phyloP scores from a whole-genome alignment of 2,329 filamentous ascomycete species.

The Akanthomyces muscarius region DNA sequence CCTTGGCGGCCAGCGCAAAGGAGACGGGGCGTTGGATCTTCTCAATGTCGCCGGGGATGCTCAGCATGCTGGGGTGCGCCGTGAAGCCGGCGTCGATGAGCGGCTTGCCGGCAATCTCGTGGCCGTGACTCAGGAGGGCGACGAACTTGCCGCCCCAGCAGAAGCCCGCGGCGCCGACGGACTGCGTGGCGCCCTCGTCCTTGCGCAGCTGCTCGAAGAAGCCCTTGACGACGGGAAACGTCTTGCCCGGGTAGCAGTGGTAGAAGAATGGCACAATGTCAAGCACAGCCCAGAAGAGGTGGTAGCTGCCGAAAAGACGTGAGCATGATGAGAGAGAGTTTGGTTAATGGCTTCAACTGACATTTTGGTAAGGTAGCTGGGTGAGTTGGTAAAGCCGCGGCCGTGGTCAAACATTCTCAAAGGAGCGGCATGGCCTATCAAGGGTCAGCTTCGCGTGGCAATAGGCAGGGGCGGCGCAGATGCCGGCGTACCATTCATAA shows the following conservation, averaged over 20 bases:
- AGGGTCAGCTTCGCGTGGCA: not conserved
- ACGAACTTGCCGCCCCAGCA: constrained; percentile 60
- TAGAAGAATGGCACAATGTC: constrained; percentile 32
- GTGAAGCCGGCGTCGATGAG: constrained; percentile 51
- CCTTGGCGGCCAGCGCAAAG: constrained; percentile 44
- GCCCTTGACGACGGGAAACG: constrained; percentile 31
- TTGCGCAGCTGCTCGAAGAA: constrained; percentile 37
- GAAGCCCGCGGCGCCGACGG: constrained; percentile 54
- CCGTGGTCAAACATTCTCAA: constrained; percentile 29
- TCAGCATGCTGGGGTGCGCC: constrained; percentile 48
- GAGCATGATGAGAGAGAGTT: not conserved
- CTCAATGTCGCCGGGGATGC: constrained; percentile 45
- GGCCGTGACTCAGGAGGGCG: constrained; percentile 43
- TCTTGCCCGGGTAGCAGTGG: constrained; percentile 28
- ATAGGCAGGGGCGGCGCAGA: not conserved
- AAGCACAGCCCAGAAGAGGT: constrained; percentile 24
- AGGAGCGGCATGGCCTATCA: constrained; percentile 29
- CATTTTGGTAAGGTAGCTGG: constrained; percentile 27
- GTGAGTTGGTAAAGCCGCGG: constrained; percentile 23
- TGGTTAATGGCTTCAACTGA: constrained; percentile 19
- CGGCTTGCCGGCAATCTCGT: constrained; percentile 28
- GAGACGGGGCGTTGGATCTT: constrained; percentile 41
- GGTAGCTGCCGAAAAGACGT: constrained; percentile 21
- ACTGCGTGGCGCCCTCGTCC: constrained; percentile 27
- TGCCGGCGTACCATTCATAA: constrained; percentile 40